phyloP scores from a whole-genome alignment of 345 rosid genomes.

The Balakata baccata region DNA sequence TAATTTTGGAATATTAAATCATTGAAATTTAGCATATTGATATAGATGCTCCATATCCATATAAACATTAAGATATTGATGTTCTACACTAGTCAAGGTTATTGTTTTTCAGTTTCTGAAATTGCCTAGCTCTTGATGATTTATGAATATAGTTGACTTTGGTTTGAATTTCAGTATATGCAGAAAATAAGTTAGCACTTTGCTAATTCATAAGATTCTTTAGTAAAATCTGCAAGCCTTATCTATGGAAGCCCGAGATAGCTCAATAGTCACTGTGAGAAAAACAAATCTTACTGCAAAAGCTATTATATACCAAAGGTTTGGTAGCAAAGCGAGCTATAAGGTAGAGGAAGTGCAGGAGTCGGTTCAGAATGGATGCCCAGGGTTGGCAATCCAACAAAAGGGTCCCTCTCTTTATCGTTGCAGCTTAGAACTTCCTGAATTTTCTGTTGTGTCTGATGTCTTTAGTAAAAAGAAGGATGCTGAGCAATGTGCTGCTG shows the following conservation, averaged over 20 bases:
- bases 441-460: slow-evolving; percentile 53
- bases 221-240: slow-evolving; percentile 3
- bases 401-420: slow-evolving; percentile 75
- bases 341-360: slow-evolving; percentile 68
- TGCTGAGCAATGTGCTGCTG: slow-evolving; percentile 90
- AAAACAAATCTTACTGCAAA: slow-evolving; percentile 63
- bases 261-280: slow-evolving; percentile 20
- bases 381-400: slow-evolving; percentile 71
- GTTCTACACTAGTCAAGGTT: neutral
- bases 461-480: slow-evolving; percentile 76
- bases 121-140: neutral
- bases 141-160: neutral
- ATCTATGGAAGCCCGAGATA: slow-evolving; percentile 37
- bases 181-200: slow-evolving; percentile 14
- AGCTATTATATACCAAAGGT: slow-evolving; percentile 67
- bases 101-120: neutral
- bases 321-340: slow-evolving; percentile 63
- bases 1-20: neutral
- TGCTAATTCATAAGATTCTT: neutral
- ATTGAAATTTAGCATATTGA: neutral
- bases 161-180: neutral
- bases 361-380: slow-evolving; percentile 59
- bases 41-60: neutral
- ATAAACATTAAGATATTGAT: neutral
- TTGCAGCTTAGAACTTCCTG: slow-evolving; percentile 80